Base-by-base conservation (phyloP, 352 stramenopile genomes). In the Globisporangium canariense region DNA sequence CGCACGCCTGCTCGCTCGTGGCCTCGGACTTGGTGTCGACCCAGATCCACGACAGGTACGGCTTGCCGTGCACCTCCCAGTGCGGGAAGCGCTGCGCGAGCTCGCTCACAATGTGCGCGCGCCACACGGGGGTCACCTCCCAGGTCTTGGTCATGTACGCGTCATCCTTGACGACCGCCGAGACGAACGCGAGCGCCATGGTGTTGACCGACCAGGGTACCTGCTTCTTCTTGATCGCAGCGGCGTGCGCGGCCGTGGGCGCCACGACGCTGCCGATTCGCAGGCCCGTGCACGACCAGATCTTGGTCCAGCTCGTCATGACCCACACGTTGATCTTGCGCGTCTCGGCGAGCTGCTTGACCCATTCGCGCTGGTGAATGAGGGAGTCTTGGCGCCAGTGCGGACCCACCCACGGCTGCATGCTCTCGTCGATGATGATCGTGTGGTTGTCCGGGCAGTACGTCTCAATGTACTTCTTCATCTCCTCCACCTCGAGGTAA, bases 221-320 rank as follows among this genome's bases (percentile, higher is more conserved):
- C 66, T 97, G 89, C 73, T 97, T 97, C 60, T 84, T 77, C 76
- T 97, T 96, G 72, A 97, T 93, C 51, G 75, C 71, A 6, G 84
- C 86, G 7, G 85, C 87, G 57, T 95, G 83, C 56, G 79, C 74
- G 2, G 86, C 63, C 32, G 83, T 94, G 30, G 89, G 89, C 46
- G 89, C 88, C 10, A 96, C 88, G 41, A 97, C 89, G 45, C 82
- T 94, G 68, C 89, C 89, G 49, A 97, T 89, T 40, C 89, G 83
- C 41, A 97, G 76, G 0, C 89, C 89, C 66, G 88, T 96, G 79
- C 89, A 97, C 13, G 89, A 94, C 89, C 89, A 97, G 73, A 97
- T 96, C 81, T 96, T 97, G 65, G 89, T 97, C 84, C 86, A 95
- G 67, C 81, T 91, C 41, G 87, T 96, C 89, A 97, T 97, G 71